Evolutionary conservation across 148 eudicot genomes (phyloP).

Genomic region (Simmondsia chinensis): DNA sequence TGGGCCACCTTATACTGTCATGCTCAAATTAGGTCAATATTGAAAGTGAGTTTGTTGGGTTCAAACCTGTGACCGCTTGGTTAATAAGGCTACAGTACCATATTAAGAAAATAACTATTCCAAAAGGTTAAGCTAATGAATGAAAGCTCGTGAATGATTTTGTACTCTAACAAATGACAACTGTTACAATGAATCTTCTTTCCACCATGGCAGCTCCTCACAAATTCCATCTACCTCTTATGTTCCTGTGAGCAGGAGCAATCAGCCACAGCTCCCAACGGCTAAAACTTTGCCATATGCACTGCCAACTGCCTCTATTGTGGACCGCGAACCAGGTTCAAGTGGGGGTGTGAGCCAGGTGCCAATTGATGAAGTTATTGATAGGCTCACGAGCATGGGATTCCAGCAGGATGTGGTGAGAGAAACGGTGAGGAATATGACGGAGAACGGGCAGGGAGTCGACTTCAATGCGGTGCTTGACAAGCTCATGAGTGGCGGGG

Average conservation of each 20-base stretch:
- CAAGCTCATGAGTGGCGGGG: slow-evolving; percentile 23
- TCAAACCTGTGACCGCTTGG: too few relatives aligned
- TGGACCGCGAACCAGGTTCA: too few relatives aligned
- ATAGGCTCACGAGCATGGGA: slow-evolving; percentile 18
- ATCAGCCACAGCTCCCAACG: slow-evolving; percentile 3
- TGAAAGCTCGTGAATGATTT: too few relatives aligned
- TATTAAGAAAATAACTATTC: too few relatives aligned
- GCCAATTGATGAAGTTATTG: slow-evolving; percentile 14
- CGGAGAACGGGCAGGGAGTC: slow-evolving; percentile 11
- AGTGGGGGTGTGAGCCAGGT: slow-evolving; percentile 11
- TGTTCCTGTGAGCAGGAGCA: too few relatives aligned
- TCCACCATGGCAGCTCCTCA: too few relatives aligned
- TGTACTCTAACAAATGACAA: too few relatives aligned
- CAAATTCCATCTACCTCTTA: too few relatives aligned
- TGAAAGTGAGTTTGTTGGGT: too few relatives aligned
- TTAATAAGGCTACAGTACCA: too few relatives aligned
- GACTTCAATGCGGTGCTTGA: slow-evolving; percentile 21
- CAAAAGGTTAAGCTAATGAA: too few relatives aligned
- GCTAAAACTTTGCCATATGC: slow-evolving; percentile 6
- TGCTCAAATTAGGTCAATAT: background rate
- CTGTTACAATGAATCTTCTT: too few relatives aligned
- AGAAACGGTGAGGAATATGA: slow-evolving; percentile 13
- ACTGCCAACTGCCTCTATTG: slow-evolving; percentile 11
- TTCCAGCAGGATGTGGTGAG: slow-evolving; percentile 14
- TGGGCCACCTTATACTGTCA: background rate